Base-by-base conservation (phyloP, 371 early-diverging fungal species). In the Lichtheimia hyalospora region DNA sequence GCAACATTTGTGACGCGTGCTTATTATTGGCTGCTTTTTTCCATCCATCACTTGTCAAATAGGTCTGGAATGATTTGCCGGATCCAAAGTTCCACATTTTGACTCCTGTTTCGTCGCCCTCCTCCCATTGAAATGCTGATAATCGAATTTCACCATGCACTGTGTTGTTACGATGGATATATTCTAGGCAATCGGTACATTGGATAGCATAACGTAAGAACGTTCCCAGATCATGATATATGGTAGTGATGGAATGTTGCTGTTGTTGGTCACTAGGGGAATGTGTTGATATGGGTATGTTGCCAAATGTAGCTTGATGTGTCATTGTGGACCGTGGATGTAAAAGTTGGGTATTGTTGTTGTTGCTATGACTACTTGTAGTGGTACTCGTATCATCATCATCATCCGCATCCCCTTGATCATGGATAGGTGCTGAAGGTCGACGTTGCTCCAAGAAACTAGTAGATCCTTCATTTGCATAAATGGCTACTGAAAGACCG, bases 31-130 rank as follows among this genome's bases (percentile, higher is more conserved):
- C 66, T 1, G 71, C 65, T 44, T 74, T 77, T 27, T 75, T 51
- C 78, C 78, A 77, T 2, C 72, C 75, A 59, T 77, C 75, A 18
- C 74, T 77, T 3, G 78, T 74, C 12, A 77, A 39, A 58, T 74
- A 74, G 0, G 73, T 48, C 48, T 74, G 75, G n/a, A 74, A 57
- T 0, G 74, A 69, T 56, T 67, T 73, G 2, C 70, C 68, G 1
- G 71, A 71, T 6, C 76, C 70, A 62, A 79, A 71, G 52, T 71
- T 75, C 66, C 70, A 73, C 54, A 79, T 52, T 44, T 75, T 79
- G 4, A 75, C 74, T 39, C 60, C n/a, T 7, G 60, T 50, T 3
- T 56, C 49, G 68, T 0, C 70, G 72, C 7, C 66, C 54, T 46
- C 46, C n/a, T 7, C 6, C 79, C 75, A 75, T 34, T 71, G 74